phyloP scores from a whole-genome alignment of 805 yeast species.

The Hanseniaspora valbyensis region DNA sequence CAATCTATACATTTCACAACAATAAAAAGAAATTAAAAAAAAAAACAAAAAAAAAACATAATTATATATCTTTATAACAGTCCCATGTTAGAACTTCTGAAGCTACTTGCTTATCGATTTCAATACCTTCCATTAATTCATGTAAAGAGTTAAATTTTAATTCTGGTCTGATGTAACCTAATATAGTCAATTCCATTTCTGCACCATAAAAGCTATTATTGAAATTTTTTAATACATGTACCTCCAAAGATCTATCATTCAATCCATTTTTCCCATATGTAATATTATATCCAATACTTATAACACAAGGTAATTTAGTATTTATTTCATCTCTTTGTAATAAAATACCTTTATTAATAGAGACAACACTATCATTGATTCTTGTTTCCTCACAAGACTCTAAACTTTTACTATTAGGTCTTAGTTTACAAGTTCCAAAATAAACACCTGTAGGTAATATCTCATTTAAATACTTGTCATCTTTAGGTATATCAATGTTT shows the following conservation, averaged over 20 bases:
- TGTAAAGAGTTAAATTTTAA: constrained; percentile 73
- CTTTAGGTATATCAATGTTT: constrained; percentile 54
- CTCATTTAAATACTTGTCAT: constrained; percentile 32
- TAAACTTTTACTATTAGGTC: constrained; percentile 21
- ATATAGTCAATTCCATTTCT: constrained; percentile 47
- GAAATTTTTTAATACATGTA: constrained; percentile 75
- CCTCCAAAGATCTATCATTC: constrained; percentile 67
- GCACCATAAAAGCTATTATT: constrained; percentile 71
- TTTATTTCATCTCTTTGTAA: constrained; percentile 35
- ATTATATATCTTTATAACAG: constrained; percentile 1
- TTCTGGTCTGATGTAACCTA: constrained; percentile 90
- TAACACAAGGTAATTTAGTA: constrained; percentile 64
- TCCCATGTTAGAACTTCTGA: constrained; percentile 19
- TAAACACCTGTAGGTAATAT: constrained; percentile 67
- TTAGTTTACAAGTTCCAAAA: constrained; percentile 59
- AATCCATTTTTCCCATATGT: constrained; percentile 51
- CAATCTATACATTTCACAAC: background rate
- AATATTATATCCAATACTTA: constrained; percentile 95
- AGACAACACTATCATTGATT: constrained; percentile 27
- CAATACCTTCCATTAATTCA: constrained; percentile 74
- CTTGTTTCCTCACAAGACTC: constrained; percentile 18
- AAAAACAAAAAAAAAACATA: background rate
- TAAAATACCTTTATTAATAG: constrained; percentile 50
- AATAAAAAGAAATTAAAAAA: no score
- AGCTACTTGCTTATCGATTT: constrained; percentile 66